Base-by-base conservation (phyloP, 139 green algal species). In the Choricystis sp. region DNA sequence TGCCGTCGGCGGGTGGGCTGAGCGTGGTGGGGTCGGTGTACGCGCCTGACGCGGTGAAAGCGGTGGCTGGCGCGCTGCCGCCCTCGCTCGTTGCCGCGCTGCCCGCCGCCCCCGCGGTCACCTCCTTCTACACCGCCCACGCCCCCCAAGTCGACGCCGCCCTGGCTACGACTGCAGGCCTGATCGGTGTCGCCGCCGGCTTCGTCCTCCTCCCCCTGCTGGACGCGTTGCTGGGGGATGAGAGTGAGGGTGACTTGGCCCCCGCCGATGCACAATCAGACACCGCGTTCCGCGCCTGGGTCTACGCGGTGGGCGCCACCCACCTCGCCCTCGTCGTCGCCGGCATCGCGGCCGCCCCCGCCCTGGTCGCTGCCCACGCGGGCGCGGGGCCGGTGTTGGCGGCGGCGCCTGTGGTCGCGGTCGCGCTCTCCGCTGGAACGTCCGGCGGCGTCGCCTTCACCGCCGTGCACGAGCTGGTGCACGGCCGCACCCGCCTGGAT, bases 401-500 rank as follows among this genome's bases (percentile, higher is more conserved):
- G 29, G 28, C 22, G 25, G 22, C 29, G 31, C 31, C 26, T 66
- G n/a, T 29, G 25, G 23, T 24, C 21, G 3, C 26, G n/a, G 19
- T 9, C 52, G 49, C 59, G 23, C 2, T 65, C 29, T 20, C 0
- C 64, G 3, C 24, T 0, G 70, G 62, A 4, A 55, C 61, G 25
- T 65, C 49, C n/a, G 73, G 68, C n/a, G 72, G 66, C 49, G 23
- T 80, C 20, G 52, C 55, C 5, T 75, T 85, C 59, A 77, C 70
- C 20, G 67, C 74, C 16, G 68, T 73, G 0, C 78, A 81, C 59
- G 73, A 84, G 64, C 57, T 75, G 31, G 16, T 73, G 48, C 79
- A 86, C 55, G 58, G 70, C 29, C 25, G 21, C 3, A 27, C 24
- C 24, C 27, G 27, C 26, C 20, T 74, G n/a, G 79, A 86, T 31